Evolutionary conservation across 768 basidiomycete species (phyloP), one percentile per base, ranked within the genome.

Genomic region (Hypsizygus marmoreus): DNA sequence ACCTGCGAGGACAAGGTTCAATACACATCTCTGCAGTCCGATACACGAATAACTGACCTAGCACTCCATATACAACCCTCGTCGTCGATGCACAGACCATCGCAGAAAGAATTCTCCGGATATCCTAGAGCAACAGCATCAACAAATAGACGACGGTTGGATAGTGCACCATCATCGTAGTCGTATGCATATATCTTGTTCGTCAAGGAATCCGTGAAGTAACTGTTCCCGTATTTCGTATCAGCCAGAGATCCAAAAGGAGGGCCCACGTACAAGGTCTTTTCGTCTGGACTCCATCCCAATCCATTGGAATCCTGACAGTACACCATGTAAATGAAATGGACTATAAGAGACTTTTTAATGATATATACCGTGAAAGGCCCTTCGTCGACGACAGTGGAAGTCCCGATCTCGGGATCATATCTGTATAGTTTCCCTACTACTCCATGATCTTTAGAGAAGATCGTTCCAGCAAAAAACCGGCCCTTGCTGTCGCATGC

Each of bases 31-130:
- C 35, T 16, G 36, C 42, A 25, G 10, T 38, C 16, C 17, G 14
- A 19, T 22, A n/a, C 20, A 39, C 43, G 19, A 28, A 41, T 44
- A 42, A 40, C 61, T 20, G 51, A 75, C 78, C 66, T 61, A 40
- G 84, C 83, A 53, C 82, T 81, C 84, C 86, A 87, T 40, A 86
- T 66, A 33, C 75, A 75, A 4, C 85, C 85, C 37, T 80, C 78
- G 34, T 60, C 67, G 57, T 87, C 86, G 22, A 86, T 61, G 52
- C 83, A 86, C 20, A 88, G 66, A 7, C 86, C 86, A 58, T 88
- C 86, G 47, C 77, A 81, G 54, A 71, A 84, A 10, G 80, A 70
- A 28, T 72, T 62, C 40, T 74, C 66, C 10, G 75, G 66, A 29
- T 75, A 70, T 4, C 80, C 82, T 45, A 74, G 68, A 33, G 75